These are phyloP conservation scores for Candida glucosophila DNA, from an alignment of 1,139 yeast genomes.

Conservation along the genomic window DNA sequence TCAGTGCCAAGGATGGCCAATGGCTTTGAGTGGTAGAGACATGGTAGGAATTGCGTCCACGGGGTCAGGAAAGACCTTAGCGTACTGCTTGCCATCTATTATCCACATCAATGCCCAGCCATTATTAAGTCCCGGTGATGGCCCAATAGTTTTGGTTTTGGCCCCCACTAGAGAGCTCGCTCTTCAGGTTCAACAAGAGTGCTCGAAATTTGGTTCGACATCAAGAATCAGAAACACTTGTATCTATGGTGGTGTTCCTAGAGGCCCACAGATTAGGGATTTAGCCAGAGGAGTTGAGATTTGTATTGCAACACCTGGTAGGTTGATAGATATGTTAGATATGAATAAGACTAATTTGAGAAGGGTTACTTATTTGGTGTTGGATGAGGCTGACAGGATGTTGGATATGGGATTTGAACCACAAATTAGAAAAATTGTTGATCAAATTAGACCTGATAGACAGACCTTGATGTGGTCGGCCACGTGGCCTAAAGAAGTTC, in stretches of 20 bases:
- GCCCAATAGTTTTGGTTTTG: conserved; percentile 90
- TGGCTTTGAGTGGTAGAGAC: conserved; percentile 98
- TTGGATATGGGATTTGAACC: conserved; percentile 98
- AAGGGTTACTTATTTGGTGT: conserved; percentile 92
- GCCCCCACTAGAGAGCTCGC: conserved; percentile 99
- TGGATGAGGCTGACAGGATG: conserved; percentile 96
- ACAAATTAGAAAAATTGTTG: conserved; percentile 89
- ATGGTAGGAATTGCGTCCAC: conserved; percentile 98
- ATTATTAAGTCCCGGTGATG: conserved; percentile 84
- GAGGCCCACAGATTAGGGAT: conserved; percentile 94
- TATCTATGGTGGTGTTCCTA: conserved; percentile 99
- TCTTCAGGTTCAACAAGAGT: conserved; percentile 92
- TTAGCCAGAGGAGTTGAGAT: conserved; percentile 93
- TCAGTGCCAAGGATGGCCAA: conserved; percentile 99
- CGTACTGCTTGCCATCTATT: conserved; percentile 93
- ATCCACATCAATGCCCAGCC: conserved; percentile 99
- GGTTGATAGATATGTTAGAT: conserved; percentile 96
- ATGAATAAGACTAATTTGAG: conserved; percentile 89
- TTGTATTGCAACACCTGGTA: conserved; percentile 95
- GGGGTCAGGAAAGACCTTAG: conserved; percentile 96
- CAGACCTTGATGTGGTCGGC: conserved; percentile 99
- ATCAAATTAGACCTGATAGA: conserved; percentile 93
- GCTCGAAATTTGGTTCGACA: conserved; percentile 86
- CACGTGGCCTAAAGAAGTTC: conserved; percentile 99
- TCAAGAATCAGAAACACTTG: conserved; percentile 95